phyloP scores from a whole-genome alignment of 2,329 filamentous ascomycete species.

The Diplodia corticola region DNA sequence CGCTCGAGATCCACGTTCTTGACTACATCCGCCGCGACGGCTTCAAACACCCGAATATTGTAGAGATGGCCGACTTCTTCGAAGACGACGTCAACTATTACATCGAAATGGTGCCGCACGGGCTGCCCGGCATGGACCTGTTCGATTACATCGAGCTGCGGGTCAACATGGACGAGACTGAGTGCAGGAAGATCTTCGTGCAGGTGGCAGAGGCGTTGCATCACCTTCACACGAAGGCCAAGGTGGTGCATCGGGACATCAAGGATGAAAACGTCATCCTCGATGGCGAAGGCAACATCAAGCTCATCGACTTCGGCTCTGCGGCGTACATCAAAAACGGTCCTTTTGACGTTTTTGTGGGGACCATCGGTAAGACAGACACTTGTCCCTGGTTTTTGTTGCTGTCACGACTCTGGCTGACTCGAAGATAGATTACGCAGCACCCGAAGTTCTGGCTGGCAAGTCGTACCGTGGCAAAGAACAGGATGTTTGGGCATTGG shows the following conservation, averaged over 20 bases:
- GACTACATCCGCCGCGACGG: conserved; percentile 82
- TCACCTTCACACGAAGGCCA: conserved; percentile 85
- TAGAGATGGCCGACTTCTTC: conserved; percentile 70
- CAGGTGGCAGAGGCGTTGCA: conserved; percentile 89
- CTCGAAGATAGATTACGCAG: conserved; percentile 78
- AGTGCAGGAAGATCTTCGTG: conserved; percentile 91
- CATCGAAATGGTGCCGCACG: conserved; percentile 96
- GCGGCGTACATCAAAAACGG: conserved; percentile 98
- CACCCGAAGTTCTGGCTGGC: conserved; percentile 94
- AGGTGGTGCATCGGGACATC: conserved; percentile 95
- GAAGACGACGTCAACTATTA: conserved; percentile 91
- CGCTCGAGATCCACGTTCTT: conserved; percentile 93
- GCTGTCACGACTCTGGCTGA: not conserved
- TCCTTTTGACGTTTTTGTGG: conserved; percentile 98
- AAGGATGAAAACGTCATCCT: conserved; percentile 98
- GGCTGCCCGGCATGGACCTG: conserved; percentile 93
- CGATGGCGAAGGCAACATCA: conserved; percentile 92
- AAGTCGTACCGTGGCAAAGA: conserved; percentile 92
- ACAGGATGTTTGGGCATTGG: conserved; percentile 97
- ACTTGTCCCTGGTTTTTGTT: not conserved
- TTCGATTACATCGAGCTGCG: conserved; percentile 98
- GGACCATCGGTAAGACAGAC: conserved; percentile 82
- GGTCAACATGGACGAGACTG: conserved; percentile 91
- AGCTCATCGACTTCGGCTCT: conserved; percentile 96
- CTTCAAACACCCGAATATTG: conserved; percentile 64